Conservation (phyloP, 2,329 filamentous ascomycete genomes). For the Aspergillus udagawae region DNA sequence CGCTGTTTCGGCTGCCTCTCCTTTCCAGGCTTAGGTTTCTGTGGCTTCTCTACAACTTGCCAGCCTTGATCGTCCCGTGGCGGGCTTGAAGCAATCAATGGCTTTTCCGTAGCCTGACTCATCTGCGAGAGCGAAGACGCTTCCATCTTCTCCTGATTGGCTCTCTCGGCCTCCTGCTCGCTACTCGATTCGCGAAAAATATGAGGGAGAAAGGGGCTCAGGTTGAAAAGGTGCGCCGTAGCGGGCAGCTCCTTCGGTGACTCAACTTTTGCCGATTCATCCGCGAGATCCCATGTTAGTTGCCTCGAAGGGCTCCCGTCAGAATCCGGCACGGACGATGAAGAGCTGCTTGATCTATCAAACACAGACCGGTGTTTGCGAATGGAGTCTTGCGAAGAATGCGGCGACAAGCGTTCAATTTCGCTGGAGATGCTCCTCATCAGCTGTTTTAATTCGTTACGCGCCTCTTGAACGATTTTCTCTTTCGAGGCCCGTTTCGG, state of each 20-base stretch:
- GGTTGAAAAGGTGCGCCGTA: conserved; percentile 20
- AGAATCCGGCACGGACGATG: conserved; percentile 40
- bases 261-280: conserved; percentile 27
- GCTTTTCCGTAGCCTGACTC: conserved; percentile 28
- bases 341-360: conserved; percentile 44
- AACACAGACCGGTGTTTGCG: conserved; percentile 43
- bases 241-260: conserved; percentile 31
- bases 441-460: conserved; percentile 31
- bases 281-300: conserved; percentile 31
- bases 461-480: conserved; percentile 31
- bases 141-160: conserved; percentile 28
- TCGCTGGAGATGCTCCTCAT: conserved; percentile 37
- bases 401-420: conserved; percentile 41
- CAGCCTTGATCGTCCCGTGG: conserved; percentile 28
- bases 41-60: conserved; percentile 27
- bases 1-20: conserved; percentile 11
- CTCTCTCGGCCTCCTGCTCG: conserved; percentile 32
- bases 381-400: conserved; percentile 36
- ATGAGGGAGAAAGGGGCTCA: conserved; percentile 32
- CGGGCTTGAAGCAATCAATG: conserved; percentile 19
- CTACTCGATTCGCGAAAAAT: conserved; percentile 26
- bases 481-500: conserved; percentile 28
- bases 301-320: conserved; percentile 33
- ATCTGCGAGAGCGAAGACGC: conserved; percentile 26
- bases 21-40: conserved; percentile 12